Evolutionary conservation across 306 rosid genomes (phyloP).

Genomic region (Vigna trinervia): DNA sequence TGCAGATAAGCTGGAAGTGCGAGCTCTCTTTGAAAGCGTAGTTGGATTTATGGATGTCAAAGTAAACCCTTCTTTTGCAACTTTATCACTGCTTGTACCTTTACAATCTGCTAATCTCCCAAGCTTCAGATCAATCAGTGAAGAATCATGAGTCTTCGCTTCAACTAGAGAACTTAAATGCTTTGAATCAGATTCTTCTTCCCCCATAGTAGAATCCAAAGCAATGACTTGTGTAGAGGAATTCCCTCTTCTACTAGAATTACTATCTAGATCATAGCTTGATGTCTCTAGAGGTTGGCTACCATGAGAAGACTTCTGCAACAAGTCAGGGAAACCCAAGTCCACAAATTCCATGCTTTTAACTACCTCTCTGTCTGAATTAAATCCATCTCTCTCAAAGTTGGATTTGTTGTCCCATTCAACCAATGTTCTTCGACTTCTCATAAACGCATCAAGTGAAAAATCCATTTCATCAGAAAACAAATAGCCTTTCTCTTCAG

Average conservation of each 20-base stretch:
- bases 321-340: conserved; percentile 59
- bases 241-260: conserved; percentile 51
- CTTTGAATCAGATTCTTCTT: conserved; percentile 62
- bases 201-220: conserved; percentile 60
- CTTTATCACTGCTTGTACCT: conserved; percentile 42
- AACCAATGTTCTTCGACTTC: conserved; percentile 52
- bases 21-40: conserved; percentile 54
- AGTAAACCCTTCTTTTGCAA: conserved; percentile 43
- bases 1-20: conserved; percentile 48
- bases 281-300: conserved; percentile 53
- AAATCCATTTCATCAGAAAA: conserved; percentile 68
- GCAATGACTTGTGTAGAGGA: conserved; percentile 59
- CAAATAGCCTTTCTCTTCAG: conserved; percentile 67
- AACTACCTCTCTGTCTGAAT: conserved; percentile 52
- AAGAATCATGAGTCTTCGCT: conserved; percentile 52
- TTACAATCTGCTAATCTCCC: conserved; percentile 64
- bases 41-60: conserved; percentile 42
- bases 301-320: conserved; percentile 52
- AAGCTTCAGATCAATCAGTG: conserved; percentile 69
- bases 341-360: conserved; percentile 64
- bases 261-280: conserved; percentile 56
- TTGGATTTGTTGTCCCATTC: conserved; percentile 66
- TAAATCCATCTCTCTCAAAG: conserved; percentile 55
- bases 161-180: conserved; percentile 53
- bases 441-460: conserved; percentile 63